A percentile compares a stretch with the other conserved stretches of the same genome.
Evolutionary conservation across 768 basidiomycete species (phyloP).

Genomic region (Kwoniella bestiolae): DNA sequence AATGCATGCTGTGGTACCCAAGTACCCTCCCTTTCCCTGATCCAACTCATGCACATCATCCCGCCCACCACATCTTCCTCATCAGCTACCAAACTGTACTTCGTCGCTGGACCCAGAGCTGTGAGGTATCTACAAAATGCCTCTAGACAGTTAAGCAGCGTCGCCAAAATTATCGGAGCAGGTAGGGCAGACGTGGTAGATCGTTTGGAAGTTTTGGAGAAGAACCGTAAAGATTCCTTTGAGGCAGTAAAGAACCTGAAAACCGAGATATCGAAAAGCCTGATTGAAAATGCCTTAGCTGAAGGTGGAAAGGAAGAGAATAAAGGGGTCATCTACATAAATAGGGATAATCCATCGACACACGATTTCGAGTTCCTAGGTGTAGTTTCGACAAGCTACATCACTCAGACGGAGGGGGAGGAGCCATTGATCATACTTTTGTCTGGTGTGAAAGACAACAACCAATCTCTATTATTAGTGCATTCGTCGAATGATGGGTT

Average conservation of each 20-base stretch:
- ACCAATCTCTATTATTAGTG: slow-evolving; percentile 37
- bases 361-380: slow-evolving; percentile 54
- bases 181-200: slow-evolving; percentile 70
- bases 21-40: slow-evolving; percentile 60
- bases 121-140: slow-evolving; percentile 67
- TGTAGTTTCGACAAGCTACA: slow-evolving; percentile 8
- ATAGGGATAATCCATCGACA: slow-evolving; percentile 38
- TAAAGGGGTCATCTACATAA: slow-evolving; percentile 29
- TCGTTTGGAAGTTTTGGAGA: slow-evolving; percentile 61
- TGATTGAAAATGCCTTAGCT: slow-evolving; percentile 22
- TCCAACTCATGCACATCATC: slow-evolving; percentile 83
- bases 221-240: slow-evolving; percentile 60
- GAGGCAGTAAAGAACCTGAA: slow-evolving; percentile 23
- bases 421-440: no score
- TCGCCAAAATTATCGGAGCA: slow-evolving; percentile 70
- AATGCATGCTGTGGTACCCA: slow-evolving; percentile 52
- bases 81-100: slow-evolving; percentile 75
- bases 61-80: slow-evolving; percentile 74
- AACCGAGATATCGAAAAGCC: slow-evolving; percentile 30
- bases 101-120: slow-evolving; percentile 79
- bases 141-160: slow-evolving; percentile 64
- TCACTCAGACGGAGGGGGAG: neutral
- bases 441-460: neutral
- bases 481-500: slow-evolving; percentile 40
- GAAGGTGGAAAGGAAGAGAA: slow-evolving; percentile 4